Conservation (phyloP, 2,329 filamentous ascomycete species). For the Cryphonectria parasitica region DNA sequence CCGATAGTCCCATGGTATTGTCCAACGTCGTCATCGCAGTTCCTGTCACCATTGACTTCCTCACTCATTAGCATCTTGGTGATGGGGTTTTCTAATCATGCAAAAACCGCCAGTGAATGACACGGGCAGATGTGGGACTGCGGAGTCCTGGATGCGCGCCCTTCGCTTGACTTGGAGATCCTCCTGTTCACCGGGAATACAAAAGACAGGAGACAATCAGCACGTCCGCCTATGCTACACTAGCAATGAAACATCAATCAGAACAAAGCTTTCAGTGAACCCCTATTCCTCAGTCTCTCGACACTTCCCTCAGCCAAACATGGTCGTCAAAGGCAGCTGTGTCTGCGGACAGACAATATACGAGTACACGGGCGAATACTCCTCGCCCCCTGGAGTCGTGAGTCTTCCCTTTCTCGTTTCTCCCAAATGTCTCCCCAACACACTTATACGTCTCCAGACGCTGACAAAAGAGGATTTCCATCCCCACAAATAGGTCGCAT, state of each 20-base stretch:
- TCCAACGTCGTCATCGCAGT: neutral
- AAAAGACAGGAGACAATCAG: neutral
- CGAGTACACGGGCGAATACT: constrained; percentile 21
- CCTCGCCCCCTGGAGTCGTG: neutral
- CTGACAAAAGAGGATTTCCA: neutral
- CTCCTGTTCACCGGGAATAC: neutral
- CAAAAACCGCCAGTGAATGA: neutral
- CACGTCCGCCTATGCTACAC: neutral
- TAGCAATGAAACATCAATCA: accelerated
- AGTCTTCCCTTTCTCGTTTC: neutral
- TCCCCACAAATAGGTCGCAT: constrained; percentile 10
- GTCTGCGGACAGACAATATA: constrained; percentile 20
- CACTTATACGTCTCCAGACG: neutral
- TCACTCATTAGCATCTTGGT: neutral
- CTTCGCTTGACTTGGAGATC: neutral
- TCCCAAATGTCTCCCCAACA: neutral
- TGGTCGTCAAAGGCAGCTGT: constrained; percentile 24
- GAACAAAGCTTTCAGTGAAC: neutral
- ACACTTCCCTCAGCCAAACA: neutral
- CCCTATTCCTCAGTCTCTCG: too few species aligned
- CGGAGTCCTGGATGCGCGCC: neutral
- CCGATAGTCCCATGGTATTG: neutral
- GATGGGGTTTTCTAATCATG: neutral
- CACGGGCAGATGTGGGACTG: neutral
- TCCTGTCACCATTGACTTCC: neutral